Evolutionary conservation across 768 basidiomycete genomes (phyloP).

Genomic region (Rhodosporidiobolus odoratus): DNA sequence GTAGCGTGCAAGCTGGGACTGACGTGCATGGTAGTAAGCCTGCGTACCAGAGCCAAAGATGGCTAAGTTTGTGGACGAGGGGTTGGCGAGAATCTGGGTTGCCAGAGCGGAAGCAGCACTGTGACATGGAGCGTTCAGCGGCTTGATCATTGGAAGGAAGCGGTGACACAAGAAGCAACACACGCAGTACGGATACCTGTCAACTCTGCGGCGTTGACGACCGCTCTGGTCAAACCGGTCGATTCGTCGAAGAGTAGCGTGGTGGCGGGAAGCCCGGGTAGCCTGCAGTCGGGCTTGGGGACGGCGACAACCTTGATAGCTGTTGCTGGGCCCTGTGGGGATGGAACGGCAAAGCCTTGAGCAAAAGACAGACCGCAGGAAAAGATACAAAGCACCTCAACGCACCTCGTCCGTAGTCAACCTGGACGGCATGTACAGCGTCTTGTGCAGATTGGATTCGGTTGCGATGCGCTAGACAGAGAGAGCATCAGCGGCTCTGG

Average conservation of each 20-base stretch:
- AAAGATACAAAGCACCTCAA: neutral
- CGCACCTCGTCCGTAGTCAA: conserved; percentile 25
- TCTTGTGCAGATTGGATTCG: conserved; percentile 14
- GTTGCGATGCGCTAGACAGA: conserved; percentile 15
- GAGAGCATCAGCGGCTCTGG: neutral
- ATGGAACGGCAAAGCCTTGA: too few species aligned
- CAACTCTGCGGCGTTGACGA: conserved; percentile 36
- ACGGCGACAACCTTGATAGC: conserved; percentile 39
- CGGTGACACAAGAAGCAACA: neutral
- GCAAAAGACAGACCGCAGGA: neutral
- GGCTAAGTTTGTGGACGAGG: conserved; percentile 7
- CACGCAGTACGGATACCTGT: conserved; percentile 43
- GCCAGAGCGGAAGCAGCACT: conserved; percentile 35
- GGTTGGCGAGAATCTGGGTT: conserved; percentile 7
- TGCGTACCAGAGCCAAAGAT: conserved; percentile 37
- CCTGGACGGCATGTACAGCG: conserved; percentile 35
- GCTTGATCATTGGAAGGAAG: neutral
- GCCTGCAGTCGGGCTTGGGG: conserved; percentile 19
- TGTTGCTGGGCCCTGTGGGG: conserved; percentile 17
- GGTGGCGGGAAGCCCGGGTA: conserved; percentile 35
- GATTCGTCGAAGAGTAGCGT: conserved; percentile 38
- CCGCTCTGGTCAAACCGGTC: conserved; percentile 22
- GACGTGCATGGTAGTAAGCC: conserved; percentile 33
- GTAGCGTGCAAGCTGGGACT: neutral
- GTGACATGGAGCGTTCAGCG: neutral